Evolutionary conservation across 2,329 filamentous ascomycete species (phyloP), one percentile per base, ranked within the genome.

Genomic region (Apiospora saccharicola): DNA sequence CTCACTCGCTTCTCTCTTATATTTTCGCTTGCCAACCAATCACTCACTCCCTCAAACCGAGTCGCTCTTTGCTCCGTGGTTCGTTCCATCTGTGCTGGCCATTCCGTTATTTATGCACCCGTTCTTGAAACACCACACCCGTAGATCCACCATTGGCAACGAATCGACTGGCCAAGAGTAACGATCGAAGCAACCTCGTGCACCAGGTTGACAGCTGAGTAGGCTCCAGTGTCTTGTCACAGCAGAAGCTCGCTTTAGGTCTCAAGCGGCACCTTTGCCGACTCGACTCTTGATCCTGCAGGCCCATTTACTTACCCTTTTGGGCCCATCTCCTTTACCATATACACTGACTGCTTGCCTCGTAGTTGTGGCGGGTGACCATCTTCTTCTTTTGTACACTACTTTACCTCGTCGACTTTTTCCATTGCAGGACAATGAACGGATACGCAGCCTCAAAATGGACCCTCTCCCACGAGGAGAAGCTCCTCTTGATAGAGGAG

Each of bases 401-500:
- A 13, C 26, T 13, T 26, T 4, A 41, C 34, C 2, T 16, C n/a
- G 22, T 37, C 34, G 34, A 67, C 61, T 34, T n/a, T 26, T 22
- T 24, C 26, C 64, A 71, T 68, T 70, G 68, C 68, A 57, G 77
- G 77, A 82, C 78, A 79, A 87, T 87, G 85, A 82, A 81, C 75
- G 80, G 80, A 72, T 79, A 82, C 76, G 80, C 80, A 72, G 74
- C 78, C 30, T 80, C 79, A n/a, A 79, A 77, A 69, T 76, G 79
- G 73, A 80, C 81, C 46, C 78, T 81, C 73, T 80, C 80, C 69
- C 78, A 82, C 70, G 84, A 87, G 78, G 86, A 88, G 80, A 86
- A 83, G 75, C 78, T 83, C 71, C 79, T 80, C 19, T 79, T 87
- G 46, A 78, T 87, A 44, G 84, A 87, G n/a, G 83, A 86, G 70